These are phyloP conservation scores for Periconia sp. DNA, from an alignment of 2,329 filamentous ascomycete genomes.

Conservation along the genomic window DNA sequence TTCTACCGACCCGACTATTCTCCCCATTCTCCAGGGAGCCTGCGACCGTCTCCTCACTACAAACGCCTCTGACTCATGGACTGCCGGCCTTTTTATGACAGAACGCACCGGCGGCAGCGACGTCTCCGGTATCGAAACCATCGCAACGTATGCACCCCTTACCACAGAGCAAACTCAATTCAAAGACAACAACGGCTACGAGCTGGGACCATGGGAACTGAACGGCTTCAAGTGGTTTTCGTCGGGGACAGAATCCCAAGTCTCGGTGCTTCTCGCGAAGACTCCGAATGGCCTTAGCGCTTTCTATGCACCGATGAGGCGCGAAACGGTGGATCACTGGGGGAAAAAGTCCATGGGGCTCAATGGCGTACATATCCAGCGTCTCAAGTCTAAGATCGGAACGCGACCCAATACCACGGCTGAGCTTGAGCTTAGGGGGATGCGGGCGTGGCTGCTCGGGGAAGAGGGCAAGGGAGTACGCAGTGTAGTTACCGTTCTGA, in stretches of 20 bases:
- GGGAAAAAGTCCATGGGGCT: conserved; percentile 37
- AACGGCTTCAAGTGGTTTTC: conserved; percentile 74
- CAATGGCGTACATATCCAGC: conserved; percentile 69
- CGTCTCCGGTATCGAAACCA: conserved; percentile 67
- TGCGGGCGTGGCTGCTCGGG: conserved; percentile 61
- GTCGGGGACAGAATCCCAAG: conserved; percentile 65
- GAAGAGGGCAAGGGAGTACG: conserved; percentile 66
- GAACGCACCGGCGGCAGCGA: conserved; percentile 70
- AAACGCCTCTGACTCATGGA: conserved; percentile 55
- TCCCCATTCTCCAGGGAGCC: no score
- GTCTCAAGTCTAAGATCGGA: conserved; percentile 73
- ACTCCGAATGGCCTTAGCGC: conserved; percentile 58
- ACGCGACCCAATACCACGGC: conserved; percentile 71
- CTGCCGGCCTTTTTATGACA: conserved; percentile 78
- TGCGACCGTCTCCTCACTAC: no score
- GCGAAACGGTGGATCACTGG: conserved; percentile 33
- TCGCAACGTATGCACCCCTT: conserved; percentile 44
- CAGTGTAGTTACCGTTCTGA: conserved; percentile 69
- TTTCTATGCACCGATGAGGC: conserved; percentile 67
- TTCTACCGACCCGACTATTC: no score
- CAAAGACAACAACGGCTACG: conserved; percentile 32
- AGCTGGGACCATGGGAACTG: conserved; percentile 61
- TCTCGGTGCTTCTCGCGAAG: conserved; percentile 65
- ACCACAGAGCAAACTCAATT: conserved; percentile 23
- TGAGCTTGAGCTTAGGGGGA: conserved; percentile 53